These are phyloP conservation scores for Tuctoria greenei DNA, from an alignment of 176 grass and related monocot species.

Conservation along the genomic window DNA sequence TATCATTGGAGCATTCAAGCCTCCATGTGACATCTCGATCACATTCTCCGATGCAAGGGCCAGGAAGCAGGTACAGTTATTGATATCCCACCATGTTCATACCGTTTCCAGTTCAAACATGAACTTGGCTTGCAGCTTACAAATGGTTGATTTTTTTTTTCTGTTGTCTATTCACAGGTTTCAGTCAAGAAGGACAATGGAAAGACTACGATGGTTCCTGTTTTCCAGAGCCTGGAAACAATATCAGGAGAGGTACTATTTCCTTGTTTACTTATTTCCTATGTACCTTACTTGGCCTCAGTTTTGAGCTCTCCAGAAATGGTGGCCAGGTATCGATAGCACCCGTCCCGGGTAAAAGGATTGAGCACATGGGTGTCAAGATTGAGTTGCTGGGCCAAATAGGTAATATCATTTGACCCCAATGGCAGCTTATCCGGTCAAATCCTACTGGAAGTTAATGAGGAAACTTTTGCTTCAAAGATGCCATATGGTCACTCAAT, in stretches of 20 bases:
- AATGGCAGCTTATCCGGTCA: neutral
- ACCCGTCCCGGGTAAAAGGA: slow-evolving; percentile 73
- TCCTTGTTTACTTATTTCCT: neutral
- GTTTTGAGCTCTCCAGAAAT: slow-evolving; percentile 2
- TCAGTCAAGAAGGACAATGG: slow-evolving; percentile 83
- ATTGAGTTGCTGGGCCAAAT: slow-evolving; percentile 83
- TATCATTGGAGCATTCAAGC: slow-evolving; percentile 86
- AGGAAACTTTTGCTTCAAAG: neutral
- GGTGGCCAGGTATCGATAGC: slow-evolving; percentile 61
- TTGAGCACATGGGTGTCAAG: slow-evolving; percentile 80
- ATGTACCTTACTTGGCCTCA: neutral
- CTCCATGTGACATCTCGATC: slow-evolving; percentile 69
- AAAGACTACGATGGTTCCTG: slow-evolving; percentile 60
- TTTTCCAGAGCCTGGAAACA: slow-evolving; percentile 79
- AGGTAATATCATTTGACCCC: slow-evolving; percentile 44
- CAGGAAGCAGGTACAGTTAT: slow-evolving; percentile 61
- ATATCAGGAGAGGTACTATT: slow-evolving; percentile 67
- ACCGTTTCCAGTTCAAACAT: neutral
- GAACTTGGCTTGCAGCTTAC: slow-evolving; percentile 7
- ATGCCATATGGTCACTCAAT: neutral
- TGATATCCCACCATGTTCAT: slow-evolving; percentile 2
- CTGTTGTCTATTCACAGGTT: slow-evolving; percentile 41
- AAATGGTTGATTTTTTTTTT: slow-evolving; percentile 24
- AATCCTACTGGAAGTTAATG: neutral
- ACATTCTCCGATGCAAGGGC: slow-evolving; percentile 63